A percentile compares a stretch with the other conserved stretches of the same genome.
Evolutionary conservation across 352 stramenopile genomes (phyloP).

Genomic region (Phytophthora tentaculata): DNA sequence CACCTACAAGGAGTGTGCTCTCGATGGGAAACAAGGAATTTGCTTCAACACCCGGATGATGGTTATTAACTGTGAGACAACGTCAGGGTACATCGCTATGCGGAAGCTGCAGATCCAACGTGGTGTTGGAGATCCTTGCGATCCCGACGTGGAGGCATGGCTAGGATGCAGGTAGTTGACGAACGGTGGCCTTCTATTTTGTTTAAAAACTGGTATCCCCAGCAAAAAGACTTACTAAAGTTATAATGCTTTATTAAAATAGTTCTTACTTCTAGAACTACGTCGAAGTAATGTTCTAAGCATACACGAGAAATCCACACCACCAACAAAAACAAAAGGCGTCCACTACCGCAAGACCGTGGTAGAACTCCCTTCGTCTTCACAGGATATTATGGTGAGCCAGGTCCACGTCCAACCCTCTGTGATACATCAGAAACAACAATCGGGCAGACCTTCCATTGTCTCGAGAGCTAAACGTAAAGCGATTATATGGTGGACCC

Average conservation of each 20-base stretch:
- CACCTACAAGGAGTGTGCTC: constrained; percentile 37
- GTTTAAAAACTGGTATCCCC: not conserved
- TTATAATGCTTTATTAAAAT: no score
- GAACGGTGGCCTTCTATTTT: no score
- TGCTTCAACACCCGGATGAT: constrained; percentile 48
- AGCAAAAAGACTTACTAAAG: no score
- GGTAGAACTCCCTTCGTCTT: not conserved
- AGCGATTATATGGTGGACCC: not conserved
- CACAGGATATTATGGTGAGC: not conserved
- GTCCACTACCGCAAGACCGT: not conserved
- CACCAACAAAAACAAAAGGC: no score
- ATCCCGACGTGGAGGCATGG: constrained; percentile 43
- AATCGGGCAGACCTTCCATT: not conserved
- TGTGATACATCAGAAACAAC: not conserved
- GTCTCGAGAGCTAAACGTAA: not conserved
- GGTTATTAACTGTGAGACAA: constrained; percentile 39
- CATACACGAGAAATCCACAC: not conserved
- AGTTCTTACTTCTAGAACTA: no score
- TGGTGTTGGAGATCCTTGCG: constrained; percentile 30
- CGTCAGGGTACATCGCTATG: constrained; percentile 30
- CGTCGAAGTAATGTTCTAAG: no score
- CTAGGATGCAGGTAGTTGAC: constrained; percentile 39
- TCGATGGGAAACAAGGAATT: constrained; percentile 35
- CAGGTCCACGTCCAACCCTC: not conserved
- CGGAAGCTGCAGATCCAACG: constrained; percentile 40